These are phyloP conservation scores for Thalassiosira mediterranea DNA, from an alignment of 352 stramenopile genomes.

Conservation along the genomic window DNA sequence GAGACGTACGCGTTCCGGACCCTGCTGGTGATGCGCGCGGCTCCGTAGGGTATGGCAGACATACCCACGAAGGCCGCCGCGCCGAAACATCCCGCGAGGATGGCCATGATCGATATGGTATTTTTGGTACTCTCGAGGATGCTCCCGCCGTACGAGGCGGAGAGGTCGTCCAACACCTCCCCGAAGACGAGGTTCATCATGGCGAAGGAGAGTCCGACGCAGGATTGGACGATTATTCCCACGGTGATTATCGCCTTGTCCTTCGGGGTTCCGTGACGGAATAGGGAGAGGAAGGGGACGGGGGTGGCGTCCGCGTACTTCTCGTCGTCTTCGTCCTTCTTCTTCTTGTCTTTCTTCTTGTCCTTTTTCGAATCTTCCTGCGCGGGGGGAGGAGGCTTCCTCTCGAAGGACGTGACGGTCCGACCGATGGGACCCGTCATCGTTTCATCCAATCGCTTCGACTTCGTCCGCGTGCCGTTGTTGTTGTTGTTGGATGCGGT, in stretches of 20 bases:
- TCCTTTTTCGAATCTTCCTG: too few relatives aligned
- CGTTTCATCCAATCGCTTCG: too few relatives aligned
- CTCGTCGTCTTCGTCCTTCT: neutral
- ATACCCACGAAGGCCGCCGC: slow-evolving; percentile 26
- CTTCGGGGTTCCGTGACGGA: slow-evolving; percentile 15
- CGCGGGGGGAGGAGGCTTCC: too few relatives aligned
- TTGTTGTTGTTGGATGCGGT: too few relatives aligned
- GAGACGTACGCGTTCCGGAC: slow-evolving; percentile 27
- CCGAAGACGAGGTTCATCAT: slow-evolving; percentile 44
- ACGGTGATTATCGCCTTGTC: slow-evolving; percentile 28
- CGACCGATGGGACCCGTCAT: too few relatives aligned
- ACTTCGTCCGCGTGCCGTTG: too few relatives aligned
- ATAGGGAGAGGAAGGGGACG: slow-evolving; percentile 29
- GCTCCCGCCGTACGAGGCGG: neutral
- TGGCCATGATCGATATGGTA: slow-evolving; percentile 27
- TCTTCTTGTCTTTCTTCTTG: too few relatives aligned
- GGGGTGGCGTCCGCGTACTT: slow-evolving; percentile 8
- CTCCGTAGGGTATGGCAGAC: slow-evolving; percentile 24
- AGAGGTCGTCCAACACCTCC: slow-evolving; percentile 26
- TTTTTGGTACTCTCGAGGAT: slow-evolving; percentile 1
- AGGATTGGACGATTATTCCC: slow-evolving; percentile 17
- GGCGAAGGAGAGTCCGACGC: slow-evolving; percentile 24
- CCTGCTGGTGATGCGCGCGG: slow-evolving; percentile 30
- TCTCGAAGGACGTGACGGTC: too few relatives aligned
- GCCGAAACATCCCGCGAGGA: slow-evolving; percentile 18